Conservation (phyloP, 192 early-diverging fungal genomes). For the Lobosporangium transversale region DNA sequence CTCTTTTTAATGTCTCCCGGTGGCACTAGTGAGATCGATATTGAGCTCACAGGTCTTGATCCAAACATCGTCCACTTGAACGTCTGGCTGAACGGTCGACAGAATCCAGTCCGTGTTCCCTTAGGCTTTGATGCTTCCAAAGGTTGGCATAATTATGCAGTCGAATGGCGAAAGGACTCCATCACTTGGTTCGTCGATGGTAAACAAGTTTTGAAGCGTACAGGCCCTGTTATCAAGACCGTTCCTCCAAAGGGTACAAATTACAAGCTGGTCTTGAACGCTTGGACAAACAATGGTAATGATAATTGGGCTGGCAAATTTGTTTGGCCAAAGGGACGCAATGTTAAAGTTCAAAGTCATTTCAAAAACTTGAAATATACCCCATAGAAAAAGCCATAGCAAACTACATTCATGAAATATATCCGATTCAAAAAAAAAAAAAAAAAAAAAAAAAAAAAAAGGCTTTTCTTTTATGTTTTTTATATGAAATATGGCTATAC, state of each 20-base stretch:
- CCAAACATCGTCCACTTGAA: constrained; percentile 12
- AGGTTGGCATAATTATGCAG: constrained; percentile 24
- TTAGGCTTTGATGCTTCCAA: constrained; percentile 19
- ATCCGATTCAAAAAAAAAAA: too few species aligned
- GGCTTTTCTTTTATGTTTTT: too few species aligned
- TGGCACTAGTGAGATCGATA: constrained; percentile 20
- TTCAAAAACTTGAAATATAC: constrained; percentile 28
- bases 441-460: constrained; percentile 7
- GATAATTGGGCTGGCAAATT: constrained; percentile 40
- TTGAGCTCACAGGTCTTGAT: constrained; percentile 36
- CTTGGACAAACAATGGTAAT: constrained; percentile 22
- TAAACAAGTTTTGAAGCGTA: constrained; percentile 16
- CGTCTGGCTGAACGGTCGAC: constrained; percentile 9
- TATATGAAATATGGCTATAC: too few species aligned
- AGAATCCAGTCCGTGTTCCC: constrained; percentile 10
- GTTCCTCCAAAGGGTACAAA: neutral
- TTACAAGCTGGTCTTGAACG: constrained; percentile 26
- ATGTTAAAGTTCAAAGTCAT: neutral
- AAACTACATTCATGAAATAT: constrained; percentile 6
- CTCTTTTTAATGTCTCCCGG: constrained; percentile 19
- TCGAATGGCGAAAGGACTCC: constrained; percentile 18
- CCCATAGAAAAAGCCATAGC: constrained; percentile 13
- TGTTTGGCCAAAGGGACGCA: neutral
- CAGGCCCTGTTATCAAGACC: constrained; percentile 8
- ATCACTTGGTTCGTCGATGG: constrained; percentile 27